Conservation (phyloP, 2,329 filamentous ascomycete species). For the Epichloe amarillans region DNA sequence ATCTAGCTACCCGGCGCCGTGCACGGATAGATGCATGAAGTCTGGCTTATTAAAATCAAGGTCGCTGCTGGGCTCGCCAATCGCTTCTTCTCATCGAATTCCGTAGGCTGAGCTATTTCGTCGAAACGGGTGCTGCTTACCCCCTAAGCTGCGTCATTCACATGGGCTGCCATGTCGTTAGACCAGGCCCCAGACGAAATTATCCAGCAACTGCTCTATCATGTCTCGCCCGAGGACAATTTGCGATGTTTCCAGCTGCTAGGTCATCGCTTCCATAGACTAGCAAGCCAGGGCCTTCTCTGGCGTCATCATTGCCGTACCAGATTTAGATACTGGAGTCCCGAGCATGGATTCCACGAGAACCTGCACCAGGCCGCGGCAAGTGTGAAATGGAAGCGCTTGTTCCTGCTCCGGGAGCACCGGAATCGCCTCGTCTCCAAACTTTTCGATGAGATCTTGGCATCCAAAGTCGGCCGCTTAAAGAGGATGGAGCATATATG, state of each 20-base stretch:
- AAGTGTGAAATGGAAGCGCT: slow-evolving; percentile 58
- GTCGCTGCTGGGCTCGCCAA: neutral
- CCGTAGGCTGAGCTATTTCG: neutral
- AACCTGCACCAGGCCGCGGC: slow-evolving; percentile 41
- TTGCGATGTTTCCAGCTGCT: slow-evolving; percentile 36
- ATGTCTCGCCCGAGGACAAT: slow-evolving; percentile 42
- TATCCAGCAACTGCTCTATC: slow-evolving; percentile 62
- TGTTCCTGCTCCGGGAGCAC: slow-evolving; percentile 45
- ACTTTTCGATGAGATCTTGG: slow-evolving; percentile 55
- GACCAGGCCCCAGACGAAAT: slow-evolving; percentile 66
- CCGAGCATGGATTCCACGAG: slow-evolving; percentile 42
- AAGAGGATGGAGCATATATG: slow-evolving; percentile 59
- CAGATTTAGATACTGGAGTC: slow-evolving; percentile 64
- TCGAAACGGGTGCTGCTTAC: neutral
- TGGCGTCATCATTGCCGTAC: slow-evolving; percentile 66
- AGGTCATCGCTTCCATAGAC: slow-evolving; percentile 48
- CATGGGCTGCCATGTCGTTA: slow-evolving; percentile 22
- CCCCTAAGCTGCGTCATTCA: slow-evolving; percentile 3
- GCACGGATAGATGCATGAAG: slow-evolving; percentile 6
- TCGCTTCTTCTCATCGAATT: slow-evolving; percentile 1
- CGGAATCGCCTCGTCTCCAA: slow-evolving; percentile 37
- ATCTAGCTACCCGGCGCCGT: neutral
- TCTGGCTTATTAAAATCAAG: neutral
- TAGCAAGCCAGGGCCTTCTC: slow-evolving; percentile 59
- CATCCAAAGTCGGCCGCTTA: slow-evolving; percentile 56